Percentiles rank a stretch among this genome's conserved stretches.
These are phyloP conservation scores for Begonia loranthoides DNA, from an alignment of 306 rosid species.

Conservation along the genomic window DNA sequence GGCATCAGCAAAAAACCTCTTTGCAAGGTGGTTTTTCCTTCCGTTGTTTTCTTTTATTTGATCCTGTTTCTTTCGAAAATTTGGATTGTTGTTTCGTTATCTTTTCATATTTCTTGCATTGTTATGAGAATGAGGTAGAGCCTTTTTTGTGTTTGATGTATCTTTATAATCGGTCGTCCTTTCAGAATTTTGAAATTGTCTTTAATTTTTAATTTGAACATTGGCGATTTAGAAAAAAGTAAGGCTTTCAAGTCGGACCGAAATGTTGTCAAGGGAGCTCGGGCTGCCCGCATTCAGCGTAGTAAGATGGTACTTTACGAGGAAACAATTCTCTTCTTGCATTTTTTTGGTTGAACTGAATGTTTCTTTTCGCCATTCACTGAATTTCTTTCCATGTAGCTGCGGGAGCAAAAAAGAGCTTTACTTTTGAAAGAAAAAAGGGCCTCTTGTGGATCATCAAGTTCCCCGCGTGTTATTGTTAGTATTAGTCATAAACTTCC, in stretches of 20 bases:
- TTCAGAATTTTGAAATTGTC: too few relatives aligned
- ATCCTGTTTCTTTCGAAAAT: neutral
- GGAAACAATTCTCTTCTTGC: too few relatives aligned
- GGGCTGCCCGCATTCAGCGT: constrained; percentile 68
- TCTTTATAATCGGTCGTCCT: too few relatives aligned
- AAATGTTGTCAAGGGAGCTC: constrained; percentile 57
- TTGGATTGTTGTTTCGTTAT: too few relatives aligned
- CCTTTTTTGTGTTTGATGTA: too few relatives aligned
- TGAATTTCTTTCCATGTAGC: constrained; percentile 19
- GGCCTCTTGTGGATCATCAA: constrained; percentile 53
- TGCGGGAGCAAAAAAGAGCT: constrained; percentile 64
- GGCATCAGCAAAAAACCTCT: constrained; percentile 51
- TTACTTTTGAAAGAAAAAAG: constrained; percentile 77
- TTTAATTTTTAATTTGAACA: constrained; percentile 1
- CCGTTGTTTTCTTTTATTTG: neutral
- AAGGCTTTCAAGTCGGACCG: constrained; percentile 32
- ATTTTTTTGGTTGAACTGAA: too few relatives aligned
- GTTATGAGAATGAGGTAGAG: too few relatives aligned
- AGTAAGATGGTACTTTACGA: constrained; percentile 49
- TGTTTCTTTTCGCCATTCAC: too few relatives aligned
- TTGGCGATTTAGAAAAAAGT: constrained; percentile 32
- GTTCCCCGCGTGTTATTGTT: constrained; percentile 87
- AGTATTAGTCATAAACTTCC: constrained; percentile 15
- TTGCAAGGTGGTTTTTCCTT: constrained; percentile 22
- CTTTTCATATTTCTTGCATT: too few relatives aligned